Percentiles rank a stretch among this genome's conserved stretches.
Conservation (phyloP, 164 flowering plant genomes). For the Saururus chinensis region DNA sequence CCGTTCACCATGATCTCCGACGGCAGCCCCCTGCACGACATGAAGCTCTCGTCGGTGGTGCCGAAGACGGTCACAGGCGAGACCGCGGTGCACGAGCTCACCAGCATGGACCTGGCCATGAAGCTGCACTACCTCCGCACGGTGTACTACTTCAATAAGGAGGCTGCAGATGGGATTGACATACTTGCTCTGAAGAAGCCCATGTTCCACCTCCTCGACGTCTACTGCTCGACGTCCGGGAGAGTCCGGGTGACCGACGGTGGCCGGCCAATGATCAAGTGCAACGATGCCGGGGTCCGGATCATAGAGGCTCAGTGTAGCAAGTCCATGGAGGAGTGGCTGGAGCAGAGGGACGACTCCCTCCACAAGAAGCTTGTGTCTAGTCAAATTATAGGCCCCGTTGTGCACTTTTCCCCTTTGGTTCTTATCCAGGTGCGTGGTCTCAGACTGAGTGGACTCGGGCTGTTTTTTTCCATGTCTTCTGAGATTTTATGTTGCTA, state of each 20-base stretch:
- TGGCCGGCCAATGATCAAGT: constrained; percentile 51
- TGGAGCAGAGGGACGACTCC: constrained; percentile 11
- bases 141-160: constrained; percentile 40
- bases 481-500: too few species aligned
- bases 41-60: constrained; percentile 47
- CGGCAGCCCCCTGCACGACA: constrained; percentile 16
- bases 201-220: constrained; percentile 43
- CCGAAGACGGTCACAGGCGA: constrained; percentile 46
- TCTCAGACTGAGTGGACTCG: not conserved
- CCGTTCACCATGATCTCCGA: constrained; percentile 4
- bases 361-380: constrained; percentile 20
- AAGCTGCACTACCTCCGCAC: constrained; percentile 61
- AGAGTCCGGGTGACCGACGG: constrained; percentile 42
- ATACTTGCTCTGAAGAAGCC: constrained; percentile 32
- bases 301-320: constrained; percentile 39
- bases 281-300: constrained; percentile 69
- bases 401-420: constrained; percentile 48
- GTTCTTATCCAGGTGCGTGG: constrained; percentile 51
- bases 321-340: constrained; percentile 36
- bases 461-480: too few species aligned
- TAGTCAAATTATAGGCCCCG: constrained; percentile 41
- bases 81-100: constrained; percentile 22
- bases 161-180: constrained; percentile 23
- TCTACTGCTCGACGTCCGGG: constrained; percentile 26
- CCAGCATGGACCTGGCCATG: constrained; percentile 50